phyloP scores from a whole-genome alignment of 495 filamentous ascomycete genomes.

The Penicillium atrosanguineum region DNA sequence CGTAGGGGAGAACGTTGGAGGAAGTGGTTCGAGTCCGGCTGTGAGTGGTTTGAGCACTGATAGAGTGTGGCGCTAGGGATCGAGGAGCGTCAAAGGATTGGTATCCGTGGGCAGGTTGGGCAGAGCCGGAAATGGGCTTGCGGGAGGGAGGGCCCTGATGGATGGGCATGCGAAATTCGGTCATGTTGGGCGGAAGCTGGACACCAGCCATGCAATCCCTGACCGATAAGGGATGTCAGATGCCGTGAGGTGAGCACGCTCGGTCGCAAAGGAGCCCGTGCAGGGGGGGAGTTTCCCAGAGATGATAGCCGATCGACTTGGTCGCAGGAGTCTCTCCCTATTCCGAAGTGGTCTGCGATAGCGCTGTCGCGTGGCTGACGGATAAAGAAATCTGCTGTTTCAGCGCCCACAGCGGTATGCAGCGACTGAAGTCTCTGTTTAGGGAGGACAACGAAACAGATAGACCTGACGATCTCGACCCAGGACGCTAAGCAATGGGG shows the following conservation, averaged over 20 bases:
- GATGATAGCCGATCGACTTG: background rate
- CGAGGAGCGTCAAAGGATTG: constrained; percentile 34
- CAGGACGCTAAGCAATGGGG: background rate
- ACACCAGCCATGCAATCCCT: constrained; percentile 29
- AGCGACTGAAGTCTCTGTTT: constrained; percentile 9
- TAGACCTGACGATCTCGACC: background rate
- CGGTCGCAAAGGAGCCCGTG: background rate
- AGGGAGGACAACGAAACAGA: constrained; percentile 1
- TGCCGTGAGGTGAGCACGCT: background rate
- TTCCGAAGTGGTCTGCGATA: constrained; percentile 3
- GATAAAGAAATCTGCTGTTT: constrained; percentile 20
- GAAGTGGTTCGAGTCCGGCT: constrained; percentile 61
- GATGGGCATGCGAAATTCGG: constrained; percentile 42
- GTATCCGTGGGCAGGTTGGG: constrained; percentile 28
- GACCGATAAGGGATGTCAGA: background rate
- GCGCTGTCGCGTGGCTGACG: constrained; percentile 25
- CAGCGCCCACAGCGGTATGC: constrained; percentile 19
- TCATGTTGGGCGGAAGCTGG: constrained; percentile 37
- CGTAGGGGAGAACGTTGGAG: constrained; percentile 54
- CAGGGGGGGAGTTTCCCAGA: background rate
- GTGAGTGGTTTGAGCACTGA: constrained; percentile 32
- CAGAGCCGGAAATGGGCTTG: constrained; percentile 31
- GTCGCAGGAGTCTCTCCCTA: constrained; percentile 1
- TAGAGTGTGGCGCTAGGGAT: constrained; percentile 30
- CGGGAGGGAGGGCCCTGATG: constrained; percentile 37